Evolutionary conservation across 1,139 yeast species (phyloP), one percentile per base, ranked within the genome.

Genomic region (Scheffersomyces insectosa): DNA sequence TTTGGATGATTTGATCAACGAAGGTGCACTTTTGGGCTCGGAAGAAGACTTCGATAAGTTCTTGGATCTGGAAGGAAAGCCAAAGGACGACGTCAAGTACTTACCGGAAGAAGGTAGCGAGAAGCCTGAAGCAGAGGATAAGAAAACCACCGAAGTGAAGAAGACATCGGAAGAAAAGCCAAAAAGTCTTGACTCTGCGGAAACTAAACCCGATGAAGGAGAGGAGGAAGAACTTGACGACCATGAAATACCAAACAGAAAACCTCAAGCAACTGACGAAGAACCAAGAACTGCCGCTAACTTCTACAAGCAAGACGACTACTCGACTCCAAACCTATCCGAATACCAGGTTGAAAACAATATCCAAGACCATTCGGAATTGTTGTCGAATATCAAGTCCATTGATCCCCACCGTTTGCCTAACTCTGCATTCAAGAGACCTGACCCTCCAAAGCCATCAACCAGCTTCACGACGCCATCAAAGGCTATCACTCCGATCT

Each of bases 1-100:
- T 0, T 72, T 81, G 50, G 83, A 76, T 47, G 84, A 82, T 37
- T 69, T 81, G 54, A 77, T 73, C 46, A 75, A 64, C 37, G 86
- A 81, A 54, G 87, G 88, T 16, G 86, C 85, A 0, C 65, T 82
- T 42, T 56, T 80, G 50, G 79, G 80, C 8, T 79, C 80, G 16
- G 85, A 80, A 44, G 82, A 75, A 49, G 77, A 73, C 50, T 74
- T 82, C 51, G 83, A 76, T 20, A 64, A 66, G 30, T 68, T 77
- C 41, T 64, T 82, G 53, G 85, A 81, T 51, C 66, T 67, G 11
- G 68, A 71, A 37, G 87, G 86, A 2, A 68, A 74, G 42, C 67
- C 82, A 38, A 80, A 74, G 53, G 69, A 66, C 16, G 75, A 72
- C 43, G 80, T 75, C 29, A 64, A 66, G 51, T 70, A 60, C 47